A percentile compares a stretch with the other conserved stretches of the same genome.
Evolutionary conservation across 177 flowering plant species (phyloP).

Genomic region (Vitis hybrid): DNA sequence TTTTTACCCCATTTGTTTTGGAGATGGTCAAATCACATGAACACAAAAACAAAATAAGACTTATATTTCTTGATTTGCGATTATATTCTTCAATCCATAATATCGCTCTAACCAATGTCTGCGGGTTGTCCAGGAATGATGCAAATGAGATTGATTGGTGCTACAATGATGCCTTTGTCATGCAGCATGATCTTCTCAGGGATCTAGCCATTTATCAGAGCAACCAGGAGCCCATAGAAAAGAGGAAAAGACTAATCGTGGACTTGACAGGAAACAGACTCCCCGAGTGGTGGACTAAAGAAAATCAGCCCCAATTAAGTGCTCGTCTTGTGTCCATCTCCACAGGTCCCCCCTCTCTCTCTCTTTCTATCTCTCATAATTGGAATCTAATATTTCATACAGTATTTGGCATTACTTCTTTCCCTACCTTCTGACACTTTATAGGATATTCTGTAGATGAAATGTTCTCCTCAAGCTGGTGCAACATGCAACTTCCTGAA

Average conservation of each 20-base stretch:
- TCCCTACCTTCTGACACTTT: too few relatives aligned
- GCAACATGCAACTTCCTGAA: too few relatives aligned
- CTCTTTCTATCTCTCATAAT: background rate
- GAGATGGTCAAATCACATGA: too few relatives aligned
- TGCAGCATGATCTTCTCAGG: slow-evolving; percentile 54
- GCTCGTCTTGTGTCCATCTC: slow-evolving; percentile 44
- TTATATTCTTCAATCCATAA: background rate
- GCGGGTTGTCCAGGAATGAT: slow-evolving; percentile 32
- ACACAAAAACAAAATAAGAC: too few relatives aligned
- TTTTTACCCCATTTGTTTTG: too few relatives aligned
- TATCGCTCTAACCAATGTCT: background rate
- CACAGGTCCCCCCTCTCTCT: slow-evolving; percentile 30
- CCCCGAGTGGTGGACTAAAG: slow-evolving; percentile 32
- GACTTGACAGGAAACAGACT: slow-evolving; percentile 30
- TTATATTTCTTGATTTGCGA: background rate
- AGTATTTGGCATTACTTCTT: too few relatives aligned
- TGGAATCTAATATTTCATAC: too few relatives aligned
- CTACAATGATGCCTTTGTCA: slow-evolving; percentile 36
- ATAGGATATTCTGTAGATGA: too few relatives aligned
- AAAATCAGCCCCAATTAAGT: slow-evolving; percentile 6
- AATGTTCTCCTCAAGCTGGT: too few relatives aligned
- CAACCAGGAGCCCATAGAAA: slow-evolving; percentile 17
- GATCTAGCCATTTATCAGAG: slow-evolving; percentile 40
- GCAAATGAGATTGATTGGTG: slow-evolving; percentile 27
- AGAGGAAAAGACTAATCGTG: slow-evolving; percentile 34